These are phyloP conservation scores for Clarireedia monteithiana DNA, from an alignment of 2,329 filamentous ascomycete species.

Conservation along the genomic window DNA sequence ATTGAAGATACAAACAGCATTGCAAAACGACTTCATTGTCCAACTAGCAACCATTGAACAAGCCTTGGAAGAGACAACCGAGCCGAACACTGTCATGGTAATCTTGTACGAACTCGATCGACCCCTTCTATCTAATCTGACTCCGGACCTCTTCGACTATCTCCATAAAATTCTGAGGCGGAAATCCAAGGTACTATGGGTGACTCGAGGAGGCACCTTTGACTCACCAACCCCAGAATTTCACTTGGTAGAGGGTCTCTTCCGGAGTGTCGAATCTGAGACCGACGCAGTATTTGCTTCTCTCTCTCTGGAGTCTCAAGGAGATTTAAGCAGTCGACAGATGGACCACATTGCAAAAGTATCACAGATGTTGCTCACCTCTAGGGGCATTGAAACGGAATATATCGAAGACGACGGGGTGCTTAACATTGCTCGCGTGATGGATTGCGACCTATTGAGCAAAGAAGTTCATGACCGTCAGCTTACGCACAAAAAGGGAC, in stretches of 20 bases:
- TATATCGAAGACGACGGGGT: slow-evolving; percentile 1
- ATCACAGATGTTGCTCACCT: neutral
- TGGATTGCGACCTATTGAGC: neutral
- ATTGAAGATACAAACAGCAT: neutral
- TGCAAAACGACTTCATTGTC: neutral
- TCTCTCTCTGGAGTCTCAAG: neutral
- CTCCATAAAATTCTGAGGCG: neutral
- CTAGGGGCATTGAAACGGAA: slow-evolving; percentile 9
- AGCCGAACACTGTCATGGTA: neutral
- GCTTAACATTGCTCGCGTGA: neutral
- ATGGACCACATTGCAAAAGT: neutral
- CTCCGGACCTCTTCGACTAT: neutral
- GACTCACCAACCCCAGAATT: neutral
- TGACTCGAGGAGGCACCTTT: neutral
- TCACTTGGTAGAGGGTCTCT: neutral
- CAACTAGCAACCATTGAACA: neutral
- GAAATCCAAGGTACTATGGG: neutral
- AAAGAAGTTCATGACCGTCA: neutral
- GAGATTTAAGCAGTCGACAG: neutral
- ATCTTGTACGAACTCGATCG: neutral
- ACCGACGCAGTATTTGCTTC: neutral
- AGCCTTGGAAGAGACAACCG: neutral
- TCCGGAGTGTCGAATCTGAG: neutral
- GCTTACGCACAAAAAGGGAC: neutral
- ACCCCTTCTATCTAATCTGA: neutral